Percentiles rank a stretch among this genome's conserved stretches.
These are phyloP conservation scores for Pleurotus citrinopileatus DNA, from an alignment of 768 basidiomycete genomes.

Conservation along the genomic window DNA sequence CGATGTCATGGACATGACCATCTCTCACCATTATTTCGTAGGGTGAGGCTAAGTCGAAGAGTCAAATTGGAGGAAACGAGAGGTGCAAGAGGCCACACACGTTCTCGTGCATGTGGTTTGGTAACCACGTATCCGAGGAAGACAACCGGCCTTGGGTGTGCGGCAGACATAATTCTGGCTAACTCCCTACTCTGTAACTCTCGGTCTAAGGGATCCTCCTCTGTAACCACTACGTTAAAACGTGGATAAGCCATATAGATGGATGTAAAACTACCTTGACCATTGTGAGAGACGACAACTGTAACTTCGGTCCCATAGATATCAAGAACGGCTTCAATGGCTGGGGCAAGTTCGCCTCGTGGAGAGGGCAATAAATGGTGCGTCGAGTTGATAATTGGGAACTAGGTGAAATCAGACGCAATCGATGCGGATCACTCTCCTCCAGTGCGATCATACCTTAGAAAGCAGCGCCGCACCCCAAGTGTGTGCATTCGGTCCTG, in stretches of 20 bases:
- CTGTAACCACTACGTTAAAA: constrained; percentile 31
- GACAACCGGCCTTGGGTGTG: constrained; percentile 70
- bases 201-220: constrained; percentile 87
- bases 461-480: constrained; percentile 86
- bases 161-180: constrained; percentile 71
- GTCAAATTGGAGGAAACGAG: neutral
- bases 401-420: constrained; percentile 36
- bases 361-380: constrained; percentile 90
- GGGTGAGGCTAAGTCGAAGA: constrained; percentile 51
- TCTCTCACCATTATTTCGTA: constrained; percentile 77
- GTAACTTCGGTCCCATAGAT: constrained; percentile 75
- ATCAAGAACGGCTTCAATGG: constrained; percentile 83
- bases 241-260: neutral
- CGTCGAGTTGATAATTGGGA: constrained; percentile 82
- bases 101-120: constrained; percentile 57
- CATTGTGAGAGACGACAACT: constrained; percentile 89
- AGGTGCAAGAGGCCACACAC: constrained; percentile 35
- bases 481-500: constrained; percentile 84
- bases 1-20: constrained; percentile 78
- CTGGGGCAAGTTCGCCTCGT: constrained; percentile 81
- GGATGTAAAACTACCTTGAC: constrained; percentile 61
- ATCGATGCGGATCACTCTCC: neutral
- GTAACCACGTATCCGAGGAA: constrained; percentile 85
- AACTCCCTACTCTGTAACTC: constrained; percentile 82
- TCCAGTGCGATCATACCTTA: constrained; percentile 44